Evolutionary conservation across 257 asterid species (phyloP), one percentile per base, ranked within the genome.

Genomic region (Prunella vulgaris): DNA sequence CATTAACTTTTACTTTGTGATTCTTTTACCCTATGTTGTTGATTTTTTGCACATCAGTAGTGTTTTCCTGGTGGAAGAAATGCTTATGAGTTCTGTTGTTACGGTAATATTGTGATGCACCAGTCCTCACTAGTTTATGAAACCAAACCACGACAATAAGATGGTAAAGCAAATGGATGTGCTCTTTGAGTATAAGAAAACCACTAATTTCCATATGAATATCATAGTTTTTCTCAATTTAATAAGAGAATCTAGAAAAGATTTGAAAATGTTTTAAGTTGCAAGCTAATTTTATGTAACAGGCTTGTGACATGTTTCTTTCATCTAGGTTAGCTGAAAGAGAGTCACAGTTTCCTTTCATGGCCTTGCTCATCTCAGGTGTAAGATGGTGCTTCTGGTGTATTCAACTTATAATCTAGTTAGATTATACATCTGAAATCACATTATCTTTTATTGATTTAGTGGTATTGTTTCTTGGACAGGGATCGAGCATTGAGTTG

Each of bases 331-430:
- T 93, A 86, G 87, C 81, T 76, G 90, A 93, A 32, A 77, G 83
- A 69, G 82, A 85, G 77, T 77, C 88, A 79, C 85, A 81, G 66
- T 93, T 90, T 76, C 99, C 99, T 69, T 93, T 93, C 70, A 68
- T 89, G 84, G 92, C 94, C 44, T 84, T 90, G 73, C 99, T 93
- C 42, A 86, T 93, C 81, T 93, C 99, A 86, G 99, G 99, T 93
- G n/a, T n/a, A n/a, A n/a, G n/a, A n/a, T n/a, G n/a, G n/a, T n/a
- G n/a, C n/a, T n/a, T n/a, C n/a, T n/a, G n/a, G n/a, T n/a, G n/a
- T n/a, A n/a, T n/a, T n/a, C n/a, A n/a, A n/a, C n/a, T n/a, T n/a
- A n/a, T n/a, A n/a, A n/a, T n/a, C n/a, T n/a, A n/a, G n/a, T n/a
- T n/a, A n/a, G n/a, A n/a, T n/a, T n/a, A n/a, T n/a, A n/a, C n/a